Conservation (phyloP, 108 stramenopile species). For the Seminavis robusta region DNA sequence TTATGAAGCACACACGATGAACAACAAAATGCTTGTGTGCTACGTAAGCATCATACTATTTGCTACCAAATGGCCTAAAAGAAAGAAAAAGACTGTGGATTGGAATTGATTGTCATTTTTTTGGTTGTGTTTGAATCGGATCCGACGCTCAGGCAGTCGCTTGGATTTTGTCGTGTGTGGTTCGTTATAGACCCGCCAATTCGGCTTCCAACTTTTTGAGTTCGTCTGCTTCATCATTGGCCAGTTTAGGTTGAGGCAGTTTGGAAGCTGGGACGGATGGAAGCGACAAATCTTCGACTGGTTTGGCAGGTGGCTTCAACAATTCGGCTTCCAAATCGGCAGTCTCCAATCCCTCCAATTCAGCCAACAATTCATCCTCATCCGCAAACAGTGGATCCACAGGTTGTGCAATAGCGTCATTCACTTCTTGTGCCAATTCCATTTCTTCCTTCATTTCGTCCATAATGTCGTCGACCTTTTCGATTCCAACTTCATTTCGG, state of each 20-base stretch:
- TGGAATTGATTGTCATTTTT: no score
- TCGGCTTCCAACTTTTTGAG: slow-evolving; percentile 83
- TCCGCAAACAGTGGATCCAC: slow-evolving; percentile 78
- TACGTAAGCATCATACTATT: no score
- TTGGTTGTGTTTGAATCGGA: no score
- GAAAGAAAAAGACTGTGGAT: no score
- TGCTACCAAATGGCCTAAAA: no score
- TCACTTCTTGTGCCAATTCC: slow-evolving; percentile 88
- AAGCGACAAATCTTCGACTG: slow-evolving; percentile 18
- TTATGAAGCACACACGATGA: no score
- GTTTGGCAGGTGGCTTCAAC: slow-evolving; percentile 50
- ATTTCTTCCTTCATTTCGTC: slow-evolving; percentile 93
- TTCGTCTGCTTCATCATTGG: slow-evolving; percentile 82
- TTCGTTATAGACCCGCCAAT: slow-evolving; percentile 85
- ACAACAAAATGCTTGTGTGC: no score
- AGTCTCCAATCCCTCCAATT: slow-evolving; percentile 85
- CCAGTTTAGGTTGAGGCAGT: slow-evolving; percentile 70
- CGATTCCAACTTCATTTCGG: slow-evolving; percentile 85
- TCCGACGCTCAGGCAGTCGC: no score
- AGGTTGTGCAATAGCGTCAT: slow-evolving; percentile 84
- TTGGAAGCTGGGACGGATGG: slow-evolving; percentile 64
- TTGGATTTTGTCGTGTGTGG: no score
- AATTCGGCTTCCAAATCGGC: slow-evolving; percentile 81
- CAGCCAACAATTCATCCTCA: slow-evolving; percentile 90
- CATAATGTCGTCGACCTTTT: slow-evolving; percentile 95